These are phyloP conservation scores for Allium cepa DNA, from an alignment of 106 monocot species.

Conservation along the genomic window DNA sequence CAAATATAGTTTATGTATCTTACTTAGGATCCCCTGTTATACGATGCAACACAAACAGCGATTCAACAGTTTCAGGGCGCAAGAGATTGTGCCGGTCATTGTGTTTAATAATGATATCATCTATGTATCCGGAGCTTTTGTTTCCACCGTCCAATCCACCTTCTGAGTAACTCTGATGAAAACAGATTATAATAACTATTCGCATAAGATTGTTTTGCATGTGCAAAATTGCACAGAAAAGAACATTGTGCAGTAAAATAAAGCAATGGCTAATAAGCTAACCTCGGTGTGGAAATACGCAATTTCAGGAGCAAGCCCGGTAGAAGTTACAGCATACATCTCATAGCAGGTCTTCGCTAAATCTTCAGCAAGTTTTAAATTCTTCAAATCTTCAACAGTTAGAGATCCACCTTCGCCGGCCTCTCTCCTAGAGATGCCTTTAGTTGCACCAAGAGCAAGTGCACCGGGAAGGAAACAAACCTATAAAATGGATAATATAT, in stretches of 20 bases:
- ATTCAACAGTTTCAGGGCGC: constrained; percentile 95
- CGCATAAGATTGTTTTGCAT: neutral
- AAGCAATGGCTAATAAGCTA: neutral
- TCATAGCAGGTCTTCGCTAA: constrained; percentile 91
- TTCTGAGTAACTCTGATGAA: constrained; percentile 44
- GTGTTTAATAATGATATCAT: constrained; percentile 85
- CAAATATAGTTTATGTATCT: constrained; percentile 1
- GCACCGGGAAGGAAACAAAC: constrained; percentile 91
- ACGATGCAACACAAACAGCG: constrained; percentile 76
- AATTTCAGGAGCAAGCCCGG: constrained; percentile 39
- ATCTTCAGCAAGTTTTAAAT: constrained; percentile 89
- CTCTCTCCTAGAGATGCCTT: constrained; percentile 73
- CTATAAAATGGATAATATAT: constrained; percentile 33
- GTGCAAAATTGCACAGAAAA: neutral
- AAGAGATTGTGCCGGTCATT: constrained; percentile 91
- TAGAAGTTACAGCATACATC: constrained; percentile 32
- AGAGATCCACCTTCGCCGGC: constrained; percentile 52
- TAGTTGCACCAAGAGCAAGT: constrained; percentile 90
- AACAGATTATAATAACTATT: constrained; percentile 3
- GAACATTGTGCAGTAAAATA: neutral
- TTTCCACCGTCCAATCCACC: constrained; percentile 65
- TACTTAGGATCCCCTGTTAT: constrained; percentile 96
- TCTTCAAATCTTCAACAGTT: constrained; percentile 57
- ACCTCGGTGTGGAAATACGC: constrained; percentile 83
- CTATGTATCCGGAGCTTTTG: constrained; percentile 64